A percentile compares a stretch with the other conserved stretches of the same genome.
Conservation (phyloP, 345 rosid genomes). For the Eucalyptus sideroxylon region DNA sequence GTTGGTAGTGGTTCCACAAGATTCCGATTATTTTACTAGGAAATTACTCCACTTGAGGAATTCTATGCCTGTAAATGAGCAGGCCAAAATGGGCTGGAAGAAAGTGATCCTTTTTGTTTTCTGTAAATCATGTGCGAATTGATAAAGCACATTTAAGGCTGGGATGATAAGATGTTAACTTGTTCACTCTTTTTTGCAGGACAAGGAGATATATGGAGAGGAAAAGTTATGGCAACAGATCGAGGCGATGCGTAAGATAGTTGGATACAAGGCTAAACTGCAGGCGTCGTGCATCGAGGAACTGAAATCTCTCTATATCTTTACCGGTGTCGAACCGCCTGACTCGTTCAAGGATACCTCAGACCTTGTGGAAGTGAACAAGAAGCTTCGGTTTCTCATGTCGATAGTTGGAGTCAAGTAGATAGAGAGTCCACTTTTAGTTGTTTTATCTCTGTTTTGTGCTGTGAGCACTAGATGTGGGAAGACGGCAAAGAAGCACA, state of each 20-base stretch:
- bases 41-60: neutral
- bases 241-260: constrained; percentile 29
- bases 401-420: constrained; percentile 61
- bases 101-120: neutral
- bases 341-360: constrained; percentile 24
- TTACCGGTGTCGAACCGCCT: constrained; percentile 58
- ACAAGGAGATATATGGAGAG: constrained; percentile 1
- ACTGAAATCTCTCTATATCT: constrained; percentile 53
- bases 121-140: neutral
- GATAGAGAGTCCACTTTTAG: neutral
- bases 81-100: neutral
- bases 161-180: neutral
- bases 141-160: neutral
- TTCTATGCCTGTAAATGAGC: neutral
- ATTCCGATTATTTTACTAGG: neutral
- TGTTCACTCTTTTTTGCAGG: neutral
- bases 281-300: constrained; percentile 38
- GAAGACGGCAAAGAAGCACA: neutral
- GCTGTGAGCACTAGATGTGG: neutral
- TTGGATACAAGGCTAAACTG: constrained; percentile 41
- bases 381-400: constrained; percentile 52
- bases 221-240: constrained; percentile 55
- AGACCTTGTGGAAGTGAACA: constrained; percentile 30
- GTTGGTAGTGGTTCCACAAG: neutral
- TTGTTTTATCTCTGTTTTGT: neutral